Conservation (phyloP, 176 grass and related monocot genomes). For the Zoysia japonica region DNA sequence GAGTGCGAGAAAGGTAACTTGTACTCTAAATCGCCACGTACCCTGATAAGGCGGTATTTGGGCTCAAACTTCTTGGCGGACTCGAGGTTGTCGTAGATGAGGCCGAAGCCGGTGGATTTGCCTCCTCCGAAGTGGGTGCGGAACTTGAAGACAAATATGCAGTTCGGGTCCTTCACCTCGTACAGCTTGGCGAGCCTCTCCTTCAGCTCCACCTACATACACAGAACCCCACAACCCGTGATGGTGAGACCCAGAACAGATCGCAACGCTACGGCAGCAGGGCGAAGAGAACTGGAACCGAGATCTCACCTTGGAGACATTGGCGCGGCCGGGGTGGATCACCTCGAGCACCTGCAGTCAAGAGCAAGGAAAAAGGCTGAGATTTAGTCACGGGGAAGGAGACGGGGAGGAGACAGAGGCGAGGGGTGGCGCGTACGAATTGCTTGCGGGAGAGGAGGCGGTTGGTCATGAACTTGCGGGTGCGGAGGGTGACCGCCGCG, state of each 20-base stretch:
- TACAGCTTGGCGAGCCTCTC: conserved; percentile 76
- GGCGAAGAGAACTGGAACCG: neutral
- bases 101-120: conserved; percentile 87
- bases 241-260: conserved; percentile 6
- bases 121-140: conserved; percentile 96
- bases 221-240: neutral
- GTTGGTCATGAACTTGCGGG: conserved; percentile 99
- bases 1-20: neutral
- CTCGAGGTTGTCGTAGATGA: conserved; percentile 85
- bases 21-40: conserved; percentile 27
- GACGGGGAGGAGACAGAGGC: neutral
- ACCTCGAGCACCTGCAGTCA: conserved; percentile 83
- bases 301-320: conserved; percentile 80
- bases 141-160: conserved; percentile 97
- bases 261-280: neutral
- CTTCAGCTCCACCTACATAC: conserved; percentile 71
- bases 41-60: conserved; percentile 97
- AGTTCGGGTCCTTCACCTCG: conserved; percentile 82
- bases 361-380: neutral
- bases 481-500: conserved; percentile 72
- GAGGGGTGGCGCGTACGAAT: conserved; percentile 55
- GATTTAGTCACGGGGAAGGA: neutral
- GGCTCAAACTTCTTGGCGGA: conserved; percentile 89
- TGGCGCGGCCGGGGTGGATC: conserved; percentile 80
- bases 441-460: conserved; percentile 96